A percentile compares a stretch with the other conserved stretches of the same genome.
phyloP scores from a whole-genome alignment of 495 filamentous ascomycete species.

The Achaetomiella virescens region DNA sequence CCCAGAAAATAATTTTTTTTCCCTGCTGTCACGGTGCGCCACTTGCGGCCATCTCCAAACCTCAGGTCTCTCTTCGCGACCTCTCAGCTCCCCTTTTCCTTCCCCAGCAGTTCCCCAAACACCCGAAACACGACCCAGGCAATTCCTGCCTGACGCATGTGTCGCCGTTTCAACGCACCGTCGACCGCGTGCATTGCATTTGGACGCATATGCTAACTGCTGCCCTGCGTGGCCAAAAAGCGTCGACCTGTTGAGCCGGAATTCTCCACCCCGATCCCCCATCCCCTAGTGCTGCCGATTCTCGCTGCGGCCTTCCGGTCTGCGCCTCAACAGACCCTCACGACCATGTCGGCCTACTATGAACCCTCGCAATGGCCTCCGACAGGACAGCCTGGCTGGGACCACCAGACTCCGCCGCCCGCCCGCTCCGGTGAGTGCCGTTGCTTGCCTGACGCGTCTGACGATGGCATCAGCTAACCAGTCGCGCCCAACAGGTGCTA shows the following conservation, averaged over 20 bases:
- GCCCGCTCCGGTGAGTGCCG: constrained; percentile 69
- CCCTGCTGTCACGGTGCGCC: constrained; percentile 18
- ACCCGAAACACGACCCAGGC: constrained; percentile 3
- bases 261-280: constrained; percentile 5
- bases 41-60: constrained; percentile 6
- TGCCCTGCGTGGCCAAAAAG: constrained; percentile 7
- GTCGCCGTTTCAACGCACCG: constrained; percentile 10
- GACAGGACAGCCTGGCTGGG: constrained; percentile 54
- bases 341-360: constrained; percentile 76
- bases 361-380: constrained; percentile 76
- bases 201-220: constrained; percentile 11
- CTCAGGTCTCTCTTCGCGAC: constrained; percentile 13
- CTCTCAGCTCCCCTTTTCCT: constrained; percentile 1
- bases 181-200: constrained; percentile 2
- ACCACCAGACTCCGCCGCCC: constrained; percentile 81
- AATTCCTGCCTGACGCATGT: constrained; percentile 16
- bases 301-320: constrained; percentile 34
- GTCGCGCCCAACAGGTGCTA: constrained; percentile 55
- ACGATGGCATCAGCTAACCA: constrained; percentile 33
- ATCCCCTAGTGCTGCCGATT: constrained; percentile 5
- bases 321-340: constrained; percentile 18
- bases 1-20: constrained; percentile 23
- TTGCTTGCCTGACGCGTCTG: constrained; percentile 9
- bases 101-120: constrained; percentile 3
- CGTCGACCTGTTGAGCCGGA: constrained; percentile 16